Percentiles rank a stretch among this genome's conserved stretches.
Conservation (phyloP, 192 early-diverging fungal species). For the Piromyces finnis region DNA sequence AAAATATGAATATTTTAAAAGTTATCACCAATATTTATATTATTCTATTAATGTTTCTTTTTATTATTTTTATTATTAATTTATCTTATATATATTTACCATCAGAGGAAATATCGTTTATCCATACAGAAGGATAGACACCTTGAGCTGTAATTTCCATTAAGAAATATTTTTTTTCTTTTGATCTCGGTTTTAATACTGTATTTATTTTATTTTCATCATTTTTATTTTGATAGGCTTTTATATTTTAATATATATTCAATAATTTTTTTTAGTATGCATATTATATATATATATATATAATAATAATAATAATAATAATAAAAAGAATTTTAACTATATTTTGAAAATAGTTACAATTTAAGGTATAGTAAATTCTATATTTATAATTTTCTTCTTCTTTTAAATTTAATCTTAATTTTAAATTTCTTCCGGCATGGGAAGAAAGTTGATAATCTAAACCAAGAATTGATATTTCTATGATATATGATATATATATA, state of each 20-base stretch:
- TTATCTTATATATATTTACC: slow-evolving; percentile 2
- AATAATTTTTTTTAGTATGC: too few species aligned
- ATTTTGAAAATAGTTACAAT: background rate
- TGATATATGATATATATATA: background rate
- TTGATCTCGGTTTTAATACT: background rate
- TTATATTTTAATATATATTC: too few species aligned
- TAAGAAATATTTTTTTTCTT: slow-evolving; percentile 7
- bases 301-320: background rate
- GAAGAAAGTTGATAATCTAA: background rate
- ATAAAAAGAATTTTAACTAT: background rate
- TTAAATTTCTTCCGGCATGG: slow-evolving; percentile 1
- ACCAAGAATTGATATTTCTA: background rate
- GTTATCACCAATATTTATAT: too few species aligned
- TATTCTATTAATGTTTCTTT: too few species aligned
- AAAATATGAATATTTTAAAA: too few species aligned
- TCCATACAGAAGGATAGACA: slow-evolving; percentile 24
- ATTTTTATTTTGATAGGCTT: slow-evolving; percentile 4
- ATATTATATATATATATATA: too few species aligned
- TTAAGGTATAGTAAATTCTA: slow-evolving; percentile 11
- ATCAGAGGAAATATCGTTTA: slow-evolving; percentile 27
- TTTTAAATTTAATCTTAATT: slow-evolving; percentile 15
- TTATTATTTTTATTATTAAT: too few species aligned
- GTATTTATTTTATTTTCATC: slow-evolving; percentile 1
- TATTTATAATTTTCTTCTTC: slow-evolving; percentile 13
- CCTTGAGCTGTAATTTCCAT: slow-evolving; percentile 18